phyloP scores from a whole-genome alignment of 768 basidiomycete genomes.

The Collybiopsis confluens region DNA sequence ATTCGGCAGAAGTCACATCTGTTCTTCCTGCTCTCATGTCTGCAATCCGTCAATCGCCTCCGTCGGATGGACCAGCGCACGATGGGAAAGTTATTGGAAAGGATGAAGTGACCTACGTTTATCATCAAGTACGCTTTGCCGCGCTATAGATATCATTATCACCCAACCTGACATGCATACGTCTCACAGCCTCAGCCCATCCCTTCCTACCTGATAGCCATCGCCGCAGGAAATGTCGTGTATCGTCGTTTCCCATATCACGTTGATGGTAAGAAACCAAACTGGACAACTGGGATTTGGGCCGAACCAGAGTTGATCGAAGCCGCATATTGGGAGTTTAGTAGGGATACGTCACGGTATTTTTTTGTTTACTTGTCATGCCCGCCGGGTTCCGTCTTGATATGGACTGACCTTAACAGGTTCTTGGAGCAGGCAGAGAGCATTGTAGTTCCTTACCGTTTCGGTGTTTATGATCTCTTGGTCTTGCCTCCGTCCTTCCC shows the following conservation, averaged over 20 bases:
- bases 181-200: constrained; percentile 70
- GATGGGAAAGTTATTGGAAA: constrained; percentile 71
- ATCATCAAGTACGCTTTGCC: constrained; percentile 67
- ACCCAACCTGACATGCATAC: not conserved
- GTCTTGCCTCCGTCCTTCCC: constrained; percentile 91
- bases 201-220: constrained; percentile 89
- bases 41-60: constrained; percentile 75
- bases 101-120: constrained; percentile 70
- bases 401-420: constrained; percentile 29
- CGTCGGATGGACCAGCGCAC: constrained; percentile 64
- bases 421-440: constrained; percentile 76
- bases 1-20: constrained; percentile 72
- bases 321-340: constrained; percentile 81
- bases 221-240: constrained; percentile 79
- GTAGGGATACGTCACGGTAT: constrained; percentile 76
- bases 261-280: constrained; percentile 52
- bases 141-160: not conserved
- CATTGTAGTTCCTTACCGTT: constrained; percentile 70
- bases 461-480: constrained; percentile 85
- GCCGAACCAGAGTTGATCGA: constrained; percentile 83
- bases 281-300: constrained; percentile 90
- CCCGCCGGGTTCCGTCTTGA: not conserved
- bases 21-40: constrained; percentile 86
- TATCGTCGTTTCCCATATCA: constrained; percentile 66
- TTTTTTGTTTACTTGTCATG: not conserved